Base-by-base conservation (phyloP, 768 basidiomycete genomes). In the Suillus spraguei region DNA sequence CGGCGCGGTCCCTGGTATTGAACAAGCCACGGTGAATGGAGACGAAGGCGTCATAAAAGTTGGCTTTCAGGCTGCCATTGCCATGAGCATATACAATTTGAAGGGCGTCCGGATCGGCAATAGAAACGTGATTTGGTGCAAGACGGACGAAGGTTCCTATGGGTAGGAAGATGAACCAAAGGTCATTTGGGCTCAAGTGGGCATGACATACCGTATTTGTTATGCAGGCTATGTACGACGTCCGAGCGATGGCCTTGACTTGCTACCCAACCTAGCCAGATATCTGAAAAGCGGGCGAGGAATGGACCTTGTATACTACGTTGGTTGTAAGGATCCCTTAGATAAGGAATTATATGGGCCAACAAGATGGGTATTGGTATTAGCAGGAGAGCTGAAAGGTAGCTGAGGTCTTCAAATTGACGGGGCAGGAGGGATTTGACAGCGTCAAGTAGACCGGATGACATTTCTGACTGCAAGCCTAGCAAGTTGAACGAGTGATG, bases 41-140 rank as follows among this genome's bases (percentile, higher is more conserved):
- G 32, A 93, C 90, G 68, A 94, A 94, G 16, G 86, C 86, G 63
- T 90, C 87, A 71, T 90, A 92, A 73, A 92, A 93, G n/a, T 83
- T 71, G 17, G 88, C 85, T 70, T 94, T 95, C 62, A 90, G 81
- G 6, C 90, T 85, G n/a, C 94, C 93, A 62, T 87, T 94, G 5
- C 92, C 92, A 65, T 88, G 94, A 1, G 87, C 93, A 69, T 95
- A 95, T 16, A 96, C 81, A 63, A 87, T 71, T 44, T 80, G 80
- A 16, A 95, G 83, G 0, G 93, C 94, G 1, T 87, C 88, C 0
- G 94, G 92, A 68, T 92, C 87, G 13, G 89, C 85, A 55, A 94
- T 80, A 1, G 90, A 91, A 10, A 94, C 79, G 67, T 92, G 89
- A 68, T 91, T 89, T 0, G 91, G 91, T 0, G 89, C 89, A 63